Conservation (phyloP, 2,329 filamentous ascomycete species). For the Fusarium phyllophilum region DNA sequence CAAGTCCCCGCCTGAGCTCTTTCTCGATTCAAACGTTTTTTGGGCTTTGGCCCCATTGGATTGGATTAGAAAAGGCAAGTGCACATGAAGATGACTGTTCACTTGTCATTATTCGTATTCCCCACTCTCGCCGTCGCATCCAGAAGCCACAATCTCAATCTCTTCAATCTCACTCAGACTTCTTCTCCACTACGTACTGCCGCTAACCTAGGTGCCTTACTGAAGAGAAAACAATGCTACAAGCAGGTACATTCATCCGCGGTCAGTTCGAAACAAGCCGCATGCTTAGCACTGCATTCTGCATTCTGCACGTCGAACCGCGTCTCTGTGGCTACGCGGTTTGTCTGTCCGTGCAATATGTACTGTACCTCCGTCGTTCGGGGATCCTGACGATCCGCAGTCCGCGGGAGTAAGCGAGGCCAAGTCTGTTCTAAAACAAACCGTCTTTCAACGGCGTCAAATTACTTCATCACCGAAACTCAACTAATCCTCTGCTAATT, state of each 20-base stretch:
- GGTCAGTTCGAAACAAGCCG: slow-evolving; percentile 20
- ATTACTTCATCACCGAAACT: slow-evolving; percentile 4
- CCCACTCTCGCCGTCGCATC: not conserved
- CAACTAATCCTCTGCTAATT: not conserved
- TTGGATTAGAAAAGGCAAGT: slow-evolving; percentile 11
- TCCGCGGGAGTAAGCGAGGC: slow-evolving; percentile 27
- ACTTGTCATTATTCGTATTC: slow-evolving; percentile 25
- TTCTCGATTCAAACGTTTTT: not conserved
- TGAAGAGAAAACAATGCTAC: slow-evolving; percentile 1
- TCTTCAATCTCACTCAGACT: slow-evolving; percentile 12
- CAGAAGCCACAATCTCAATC: slow-evolving; percentile 17
- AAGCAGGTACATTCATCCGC: slow-evolving; percentile 12
- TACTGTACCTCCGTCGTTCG: not conserved
- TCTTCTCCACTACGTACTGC: slow-evolving; percentile 26
- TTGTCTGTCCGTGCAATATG: not conserved
- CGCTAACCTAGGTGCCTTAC: not conserved
- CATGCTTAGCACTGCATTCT: slow-evolving; percentile 20
- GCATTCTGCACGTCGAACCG: slow-evolving; percentile 8
- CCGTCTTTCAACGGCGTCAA: slow-evolving; percentile 16
- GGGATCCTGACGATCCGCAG: slow-evolving; percentile 6
- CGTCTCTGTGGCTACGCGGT: slow-evolving; percentile 2
- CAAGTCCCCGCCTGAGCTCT: not conserved
- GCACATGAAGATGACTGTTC: slow-evolving; percentile 12
- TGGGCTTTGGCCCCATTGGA: not conserved
- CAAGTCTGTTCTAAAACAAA: slow-evolving; percentile 2